Percentiles rank a stretch among this genome's conserved stretches.
Evolutionary conservation across 345 rosid genomes (phyloP).

Genomic region (Lepidium africanum): DNA sequence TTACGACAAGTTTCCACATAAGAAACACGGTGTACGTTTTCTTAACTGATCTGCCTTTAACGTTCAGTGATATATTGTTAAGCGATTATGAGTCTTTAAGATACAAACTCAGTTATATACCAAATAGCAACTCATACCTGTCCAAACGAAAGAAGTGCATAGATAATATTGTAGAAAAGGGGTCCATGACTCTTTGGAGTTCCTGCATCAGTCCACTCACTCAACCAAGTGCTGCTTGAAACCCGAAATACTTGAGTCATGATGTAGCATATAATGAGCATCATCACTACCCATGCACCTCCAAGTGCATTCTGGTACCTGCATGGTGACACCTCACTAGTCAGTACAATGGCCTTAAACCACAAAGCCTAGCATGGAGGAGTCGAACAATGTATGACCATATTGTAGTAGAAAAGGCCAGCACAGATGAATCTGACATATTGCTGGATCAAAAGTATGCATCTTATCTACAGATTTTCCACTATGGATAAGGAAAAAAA

Average conservation of each 20-base stretch:
- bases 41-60: not conserved
- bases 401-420: not conserved
- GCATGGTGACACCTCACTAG: conserved; percentile 5
- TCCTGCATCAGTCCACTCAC: conserved; percentile 86
- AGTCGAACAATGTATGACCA: not conserved
- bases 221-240: conserved; percentile 93
- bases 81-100: not conserved
- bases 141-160: conserved; percentile 62
- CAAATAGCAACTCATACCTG: conserved; percentile 53
- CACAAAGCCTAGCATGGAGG: not conserved
- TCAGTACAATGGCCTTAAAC: not conserved
- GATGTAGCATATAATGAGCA: conserved; percentile 72
- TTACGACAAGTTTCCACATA: not conserved
- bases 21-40: not conserved
- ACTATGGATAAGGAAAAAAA: not conserved
- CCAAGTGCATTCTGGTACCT: conserved; percentile 98
- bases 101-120: not conserved
- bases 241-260: conserved; percentile 75
- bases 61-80: not conserved
- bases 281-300: conserved; percentile 81
- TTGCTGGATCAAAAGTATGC: not conserved
- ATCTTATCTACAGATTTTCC: not conserved
- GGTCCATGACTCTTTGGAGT: conserved; percentile 44
- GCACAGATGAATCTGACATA: not conserved
- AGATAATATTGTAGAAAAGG: conserved; percentile 60